Evolutionary conservation across 306 rosid genomes (phyloP).

Genomic region (Acacia confusa): DNA sequence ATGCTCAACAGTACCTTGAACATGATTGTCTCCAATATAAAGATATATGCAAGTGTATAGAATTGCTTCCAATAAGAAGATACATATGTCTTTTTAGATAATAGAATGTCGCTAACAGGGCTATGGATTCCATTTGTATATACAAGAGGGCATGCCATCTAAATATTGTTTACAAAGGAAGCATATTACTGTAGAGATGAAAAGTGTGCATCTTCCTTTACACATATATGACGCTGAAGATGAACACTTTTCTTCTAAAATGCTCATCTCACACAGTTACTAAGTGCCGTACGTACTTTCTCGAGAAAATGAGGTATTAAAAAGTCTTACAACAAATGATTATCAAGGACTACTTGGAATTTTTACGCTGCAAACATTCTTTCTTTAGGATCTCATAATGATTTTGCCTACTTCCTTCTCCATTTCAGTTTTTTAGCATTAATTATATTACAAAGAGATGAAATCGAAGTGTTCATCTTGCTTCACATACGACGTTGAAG

Average conservation of each 20-base stretch:
- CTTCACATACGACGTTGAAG: slow-evolving; percentile 58
- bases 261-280: too few species aligned
- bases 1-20: too few species aligned
- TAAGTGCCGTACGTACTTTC: too few species aligned
- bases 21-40: rapidly evolving
- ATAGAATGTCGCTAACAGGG: neutral
- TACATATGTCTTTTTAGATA: too few species aligned
- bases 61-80: too few species aligned
- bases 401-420: neutral
- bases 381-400: too few species aligned
- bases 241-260: neutral
- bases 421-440: neutral
- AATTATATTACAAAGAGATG: neutral
- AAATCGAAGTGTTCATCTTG: slow-evolving; percentile 53
- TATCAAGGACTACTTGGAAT: too few species aligned
- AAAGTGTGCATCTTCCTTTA: neutral
- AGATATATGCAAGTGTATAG: too few species aligned
- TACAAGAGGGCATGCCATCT: neutral
- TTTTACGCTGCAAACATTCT: too few species aligned
- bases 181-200: neutral
- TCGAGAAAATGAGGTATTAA: too few species aligned
- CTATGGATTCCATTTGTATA: neutral
- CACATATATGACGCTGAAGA: neutral
- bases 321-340: too few species aligned
- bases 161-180: neutral